A percentile compares a stretch with the other conserved stretches of the same genome.
Evolutionary conservation across 148 eudicot genomes (phyloP).

Genomic region (Rhododendron molle): DNA sequence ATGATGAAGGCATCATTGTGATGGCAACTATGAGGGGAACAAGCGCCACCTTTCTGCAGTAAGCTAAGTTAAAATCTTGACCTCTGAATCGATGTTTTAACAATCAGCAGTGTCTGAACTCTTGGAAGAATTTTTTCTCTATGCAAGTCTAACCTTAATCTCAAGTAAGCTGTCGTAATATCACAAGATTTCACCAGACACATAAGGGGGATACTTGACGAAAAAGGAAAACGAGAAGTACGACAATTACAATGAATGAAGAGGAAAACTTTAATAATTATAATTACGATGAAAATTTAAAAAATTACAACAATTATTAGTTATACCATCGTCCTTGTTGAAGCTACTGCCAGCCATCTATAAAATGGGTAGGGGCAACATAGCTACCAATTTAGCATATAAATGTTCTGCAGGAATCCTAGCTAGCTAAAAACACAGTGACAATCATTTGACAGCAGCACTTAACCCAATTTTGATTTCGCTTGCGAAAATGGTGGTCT

Average conservation of each 20-base stretch:
- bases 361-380: neutral
- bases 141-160: neutral
- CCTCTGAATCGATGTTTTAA: neutral
- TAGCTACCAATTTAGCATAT: neutral
- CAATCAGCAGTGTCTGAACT: neutral
- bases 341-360: neutral
- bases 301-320: neutral
- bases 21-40: too few species aligned
- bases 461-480: conserved; percentile 58
- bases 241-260: neutral
- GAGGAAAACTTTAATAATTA: neutral
- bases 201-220: neutral
- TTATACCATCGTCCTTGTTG: neutral
- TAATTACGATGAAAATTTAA: neutral
- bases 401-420: neutral
- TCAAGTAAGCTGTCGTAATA: neutral
- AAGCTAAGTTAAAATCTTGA: neutral
- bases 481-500: conserved; percentile 46
- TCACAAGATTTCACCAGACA: neutral
- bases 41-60: neutral
- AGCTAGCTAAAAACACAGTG: neutral
- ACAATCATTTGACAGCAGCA: neutral
- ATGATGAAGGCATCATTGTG: too few species aligned
- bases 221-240: neutral
- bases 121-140: neutral